phyloP scores from a whole-genome alignment of 768 basidiomycete genomes.

The Amanita rimosa region DNA sequence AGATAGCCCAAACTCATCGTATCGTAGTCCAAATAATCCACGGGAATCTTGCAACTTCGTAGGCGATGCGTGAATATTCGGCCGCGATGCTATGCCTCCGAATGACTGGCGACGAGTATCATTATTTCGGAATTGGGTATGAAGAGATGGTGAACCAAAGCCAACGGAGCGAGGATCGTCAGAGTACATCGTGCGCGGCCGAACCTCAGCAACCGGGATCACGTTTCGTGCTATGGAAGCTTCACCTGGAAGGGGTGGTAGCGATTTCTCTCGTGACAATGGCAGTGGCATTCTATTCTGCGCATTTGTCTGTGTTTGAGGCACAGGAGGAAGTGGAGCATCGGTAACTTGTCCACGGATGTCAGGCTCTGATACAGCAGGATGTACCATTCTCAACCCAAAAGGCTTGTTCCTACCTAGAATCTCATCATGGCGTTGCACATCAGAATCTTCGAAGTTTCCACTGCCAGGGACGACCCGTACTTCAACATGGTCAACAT shows the following conservation, averaged over 20 bases:
- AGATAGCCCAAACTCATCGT: slow-evolving; percentile 68
- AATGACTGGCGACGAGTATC: slow-evolving; percentile 71
- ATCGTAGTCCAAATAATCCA: slow-evolving; percentile 30
- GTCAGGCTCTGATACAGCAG: slow-evolving; percentile 51
- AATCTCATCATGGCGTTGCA: slow-evolving; percentile 18
- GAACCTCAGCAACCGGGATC: slow-evolving; percentile 15
- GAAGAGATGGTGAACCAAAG: slow-evolving; percentile 48
- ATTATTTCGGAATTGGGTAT: slow-evolving; percentile 45
- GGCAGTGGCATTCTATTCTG: slow-evolving; percentile 11
- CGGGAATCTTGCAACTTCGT: slow-evolving; percentile 18
- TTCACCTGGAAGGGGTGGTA: slow-evolving; percentile 65
- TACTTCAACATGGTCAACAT: slow-evolving; percentile 38
- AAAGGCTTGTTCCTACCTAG: slow-evolving; percentile 19
- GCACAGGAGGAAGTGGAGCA: slow-evolving; percentile 13
- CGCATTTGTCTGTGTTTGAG: slow-evolving; percentile 12
- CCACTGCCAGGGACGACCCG: slow-evolving; percentile 26
- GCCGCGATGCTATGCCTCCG: slow-evolving; percentile 48
- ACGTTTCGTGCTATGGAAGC: slow-evolving; percentile 25
- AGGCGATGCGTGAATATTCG: slow-evolving; percentile 46
- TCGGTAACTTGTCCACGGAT: slow-evolving; percentile 29
- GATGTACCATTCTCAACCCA: slow-evolving; percentile 32
- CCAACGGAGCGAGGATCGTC: slow-evolving; percentile 41
- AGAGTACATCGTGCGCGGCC: slow-evolving; percentile 58
- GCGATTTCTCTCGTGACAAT: slow-evolving; percentile 54
- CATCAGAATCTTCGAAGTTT: slow-evolving; percentile 32